Conservation (phyloP, 75 land plant genomes). For the Cryptomeria japonica region DNA sequence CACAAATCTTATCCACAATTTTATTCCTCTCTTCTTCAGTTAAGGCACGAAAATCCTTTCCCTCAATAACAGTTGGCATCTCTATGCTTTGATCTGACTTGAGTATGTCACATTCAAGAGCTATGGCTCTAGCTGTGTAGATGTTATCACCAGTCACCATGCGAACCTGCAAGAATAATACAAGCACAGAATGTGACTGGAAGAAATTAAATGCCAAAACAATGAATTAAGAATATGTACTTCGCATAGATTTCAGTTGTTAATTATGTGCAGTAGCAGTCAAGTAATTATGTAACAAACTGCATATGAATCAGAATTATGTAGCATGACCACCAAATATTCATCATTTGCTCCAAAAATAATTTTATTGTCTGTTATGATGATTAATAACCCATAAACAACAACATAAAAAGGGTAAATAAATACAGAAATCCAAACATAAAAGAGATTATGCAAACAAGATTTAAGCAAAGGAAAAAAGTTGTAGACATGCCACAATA, state of each 20-base stretch:
- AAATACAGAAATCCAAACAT: background rate
- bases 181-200: background rate
- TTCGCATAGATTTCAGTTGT: background rate
- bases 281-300: background rate
- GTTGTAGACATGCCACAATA: background rate
- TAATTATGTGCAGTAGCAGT: background rate
- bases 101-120: constrained; percentile 89
- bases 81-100: constrained; percentile 24
- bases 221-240: background rate
- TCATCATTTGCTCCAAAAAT: background rate
- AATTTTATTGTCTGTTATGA: background rate
- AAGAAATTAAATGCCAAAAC: background rate
- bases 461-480: background rate
- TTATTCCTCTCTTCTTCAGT: constrained; percentile 44
- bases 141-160: constrained; percentile 99
- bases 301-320: background rate
- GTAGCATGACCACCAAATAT: background rate
- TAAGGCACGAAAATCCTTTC: constrained; percentile 66
- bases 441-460: background rate
- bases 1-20: constrained; percentile 53
- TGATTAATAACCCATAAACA: background rate
- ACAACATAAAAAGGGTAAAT: background rate
- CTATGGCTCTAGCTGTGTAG: constrained; percentile 94
- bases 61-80: constrained; percentile 66
- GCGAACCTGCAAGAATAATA: constrained; percentile 59